Evolutionary conservation across 2,329 filamentous ascomycete species (phyloP), one percentile per base, ranked within the genome.

Genomic region (Cladorrhinum sp.): DNA sequence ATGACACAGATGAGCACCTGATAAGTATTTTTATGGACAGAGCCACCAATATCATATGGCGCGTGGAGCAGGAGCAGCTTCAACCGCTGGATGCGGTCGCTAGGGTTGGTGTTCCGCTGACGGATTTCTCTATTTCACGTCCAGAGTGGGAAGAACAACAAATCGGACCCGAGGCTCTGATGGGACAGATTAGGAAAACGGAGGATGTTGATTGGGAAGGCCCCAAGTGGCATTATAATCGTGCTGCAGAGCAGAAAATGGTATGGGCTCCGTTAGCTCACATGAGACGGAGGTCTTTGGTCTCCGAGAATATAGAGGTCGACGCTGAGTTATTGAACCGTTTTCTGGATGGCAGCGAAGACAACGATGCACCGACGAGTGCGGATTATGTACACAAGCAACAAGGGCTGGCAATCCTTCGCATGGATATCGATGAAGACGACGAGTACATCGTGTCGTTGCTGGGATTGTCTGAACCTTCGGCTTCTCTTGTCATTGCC

Each of bases 11-110:
- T 3, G 61, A 57, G 13, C 58, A 64, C 23, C 63, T 70, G 9
- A 51, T 49, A 10, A 24, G 54, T 1, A 49, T 62, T 25, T 62
- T 71, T 20, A 36, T 62, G 5, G 41, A 57, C 23, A 64, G 59
- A 6, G 68, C 64, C 49, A 52, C 49, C 2, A 54, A 12, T 2
- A 52, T 65, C n/a, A 67, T 65, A 65, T 62, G 61, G n/a, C 54
- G 49, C 9, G 62, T 64, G 6, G 69, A 72, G 53, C 70, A 72
- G 38, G 70, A 71, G 55, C 64, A 68, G 53, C 64, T 71, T 5
- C 57, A 70, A 18, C 67, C 70, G 12, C 57, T 69, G 6, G 70
- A 72, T 36, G 67, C 66, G 8, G 65, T 60, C 24, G 63, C 63
- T n/a, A 65, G 70, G 24, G 62, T 71, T 6, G n/a, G 58, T 2